Base-by-base conservation (phyloP, 2,329 filamentous ascomycete genomes). In the Beauveria sp. region DNA sequence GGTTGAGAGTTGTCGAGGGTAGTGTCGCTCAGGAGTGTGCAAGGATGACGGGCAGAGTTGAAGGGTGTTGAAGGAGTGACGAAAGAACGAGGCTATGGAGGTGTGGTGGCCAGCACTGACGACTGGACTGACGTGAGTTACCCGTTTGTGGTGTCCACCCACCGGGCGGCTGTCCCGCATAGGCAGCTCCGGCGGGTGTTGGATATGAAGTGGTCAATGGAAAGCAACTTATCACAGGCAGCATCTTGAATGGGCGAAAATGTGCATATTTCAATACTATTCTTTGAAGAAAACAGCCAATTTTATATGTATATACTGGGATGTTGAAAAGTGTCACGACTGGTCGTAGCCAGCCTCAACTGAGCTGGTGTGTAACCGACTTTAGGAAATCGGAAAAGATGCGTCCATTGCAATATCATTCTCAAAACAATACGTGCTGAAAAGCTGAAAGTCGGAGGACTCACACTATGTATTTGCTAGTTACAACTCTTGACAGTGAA, bases 71-170 rank as follows among this genome's bases (percentile, higher is more conserved):
- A 51, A 59, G 46, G 56, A 45, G 56, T 59, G 56, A 59, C 56
- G 34, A 59, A 24, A 22, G 31, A 51, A 48, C 56, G 38, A 50
- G 48, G 56, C 56, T 51, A 34, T 51, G 34, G 24, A 40, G 28
- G 26, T 24, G 24, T 22, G 42, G n/a, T 26, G 55, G 43, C 43
- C 55, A 58, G 45, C 45, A 58, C 55, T 58, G 56, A 43, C 46
- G 56, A 59, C 31, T 10, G 38, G 38, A 54, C 52, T 59, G 56
- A 58, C 55, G 54, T 57, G 55, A 58, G 45, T 43, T 49, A 14
- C 28, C 55, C 16, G 8, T 16, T 45, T 55, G 52, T 54, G n/a
- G 53, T 55, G 38, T 16, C 53, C 53, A 55, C 52, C 14, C 38
- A 20, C 40, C 18, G 40, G 24, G 40, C 43, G 55, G 42, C 45